These are phyloP conservation scores for Abrus pulchellus DNA, from an alignment of 306 rosid genomes.

Conservation along the genomic window DNA sequence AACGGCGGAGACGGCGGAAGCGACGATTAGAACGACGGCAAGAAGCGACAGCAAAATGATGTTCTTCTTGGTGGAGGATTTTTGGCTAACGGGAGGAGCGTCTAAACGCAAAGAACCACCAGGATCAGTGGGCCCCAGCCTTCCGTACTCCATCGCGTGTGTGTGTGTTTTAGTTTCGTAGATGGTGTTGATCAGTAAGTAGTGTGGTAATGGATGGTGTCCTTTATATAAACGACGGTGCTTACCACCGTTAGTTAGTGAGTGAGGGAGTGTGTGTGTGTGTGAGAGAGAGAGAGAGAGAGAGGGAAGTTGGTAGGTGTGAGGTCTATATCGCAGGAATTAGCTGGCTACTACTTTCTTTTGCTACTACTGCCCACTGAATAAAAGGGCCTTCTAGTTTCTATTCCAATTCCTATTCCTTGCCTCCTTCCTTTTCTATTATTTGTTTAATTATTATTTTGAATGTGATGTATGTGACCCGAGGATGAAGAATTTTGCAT, in stretches of 20 bases:
- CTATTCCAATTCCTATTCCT: background rate
- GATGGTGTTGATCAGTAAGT: background rate
- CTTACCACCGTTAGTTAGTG: background rate
- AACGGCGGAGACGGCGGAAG: constrained; percentile 69
- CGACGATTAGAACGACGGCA: constrained; percentile 58
- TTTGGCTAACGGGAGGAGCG: background rate
- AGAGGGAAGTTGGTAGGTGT: constrained; percentile 51
- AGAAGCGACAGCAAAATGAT: constrained; percentile 57
- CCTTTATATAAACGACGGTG: constrained; percentile 44
- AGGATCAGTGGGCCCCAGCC: constrained; percentile 49
- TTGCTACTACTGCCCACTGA: constrained; percentile 58
- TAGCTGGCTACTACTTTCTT: constrained; percentile 81
- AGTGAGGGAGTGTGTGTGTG: background rate
- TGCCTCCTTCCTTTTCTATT: background rate
- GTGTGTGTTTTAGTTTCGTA: too few species aligned
- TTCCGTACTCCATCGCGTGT: constrained; percentile 67
- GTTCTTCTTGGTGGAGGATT: constrained; percentile 48
- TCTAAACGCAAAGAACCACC: constrained; percentile 39
- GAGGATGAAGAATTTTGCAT: background rate
- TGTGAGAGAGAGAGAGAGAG: background rate
- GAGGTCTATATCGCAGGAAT: constrained; percentile 64
- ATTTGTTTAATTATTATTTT: constrained; percentile 2
- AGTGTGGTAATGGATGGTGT: constrained; percentile 15
- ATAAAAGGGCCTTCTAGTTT: background rate
- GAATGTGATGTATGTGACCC: background rate